Base-by-base conservation (phyloP, 2,329 filamentous ascomycete species). In the Aaosphaeria arxii region DNA sequence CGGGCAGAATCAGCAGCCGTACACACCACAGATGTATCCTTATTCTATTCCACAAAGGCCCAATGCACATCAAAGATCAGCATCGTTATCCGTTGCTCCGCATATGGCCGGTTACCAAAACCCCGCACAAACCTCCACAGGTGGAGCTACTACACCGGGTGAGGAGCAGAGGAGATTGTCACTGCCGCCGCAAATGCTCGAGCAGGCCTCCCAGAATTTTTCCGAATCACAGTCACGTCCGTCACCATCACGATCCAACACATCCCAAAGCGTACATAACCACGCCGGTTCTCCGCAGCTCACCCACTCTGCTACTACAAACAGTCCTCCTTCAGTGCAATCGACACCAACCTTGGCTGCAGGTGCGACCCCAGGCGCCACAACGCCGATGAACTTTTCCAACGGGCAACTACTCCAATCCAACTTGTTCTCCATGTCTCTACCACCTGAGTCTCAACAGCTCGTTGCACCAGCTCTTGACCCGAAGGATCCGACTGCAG, bases 401-500 rank as follows among this genome's bases (percentile, higher is more conserved):
- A 13, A n/a, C 17, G 39, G 9, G 7, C 53, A 49, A 28, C 53
- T 62, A n/a, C 40, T 69, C 24, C 62, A 61, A 49, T 61, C 67
- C 41, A 71, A 70, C 39, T 77, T 77, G 7, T 69, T 82, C 46
- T 77, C 75, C 2, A 73, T 75, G 38, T 69, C 74, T 4, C 63
- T 83, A 24, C 78, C 80, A 24, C 63, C 74, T 4, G 76, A 83
- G 54, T 72, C 77, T 1, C 79, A 82, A 59, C 76, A 79, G 57
- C 66, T 83, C 13, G 66, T 83, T 5, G 77, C 75, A 11, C 67
- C 71, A 2, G 64, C 67, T 0, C 63, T 79, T 5, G 74, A 77
- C 50, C 64, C 68, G 2, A 72, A 69, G 30, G 74, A 80, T 50
- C 71, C 74, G 4, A 64, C 71, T 46, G 74, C 72, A 17, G 59